A percentile compares a stretch with the other conserved stretches of the same genome.
phyloP scores from a whole-genome alignment of 257 asterid genomes.

The Solanum chiquidenum region DNA sequence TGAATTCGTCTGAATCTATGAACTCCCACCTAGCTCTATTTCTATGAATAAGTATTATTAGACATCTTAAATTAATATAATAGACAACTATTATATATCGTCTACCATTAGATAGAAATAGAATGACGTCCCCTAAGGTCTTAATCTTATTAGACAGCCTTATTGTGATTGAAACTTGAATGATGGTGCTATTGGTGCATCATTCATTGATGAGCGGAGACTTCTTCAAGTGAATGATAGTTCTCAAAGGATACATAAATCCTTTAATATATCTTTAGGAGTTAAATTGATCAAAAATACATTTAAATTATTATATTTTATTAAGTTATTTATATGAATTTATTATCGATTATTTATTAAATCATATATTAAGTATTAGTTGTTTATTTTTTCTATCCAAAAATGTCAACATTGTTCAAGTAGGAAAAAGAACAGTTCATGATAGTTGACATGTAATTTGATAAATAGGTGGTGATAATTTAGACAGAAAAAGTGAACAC shows the following conservation, averaged over 20 bases:
- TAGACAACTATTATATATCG: too few relatives aligned
- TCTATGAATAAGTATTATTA: too few relatives aligned
- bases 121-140: too few relatives aligned
- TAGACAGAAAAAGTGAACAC: background rate
- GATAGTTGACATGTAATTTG: background rate
- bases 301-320: background rate
- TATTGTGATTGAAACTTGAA: background rate
- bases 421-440: background rate
- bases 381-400: background rate
- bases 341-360: background rate
- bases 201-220: background rate
- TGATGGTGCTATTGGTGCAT: background rate
- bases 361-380: background rate
- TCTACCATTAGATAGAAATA: too few relatives aligned
- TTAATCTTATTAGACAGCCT: too few relatives aligned
- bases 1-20: too few relatives aligned
- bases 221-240: background rate
- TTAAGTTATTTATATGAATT: rapidly evolving
- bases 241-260: background rate
- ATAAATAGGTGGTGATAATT: background rate
- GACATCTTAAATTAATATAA: too few relatives aligned
- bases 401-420: background rate
- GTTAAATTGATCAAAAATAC: background rate
- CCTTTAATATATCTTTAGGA: background rate
- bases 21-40: rapidly evolving